These are phyloP conservation scores for Clonostachys rosea DNA, from an alignment of 2,329 filamentous ascomycete species.

Conservation along the genomic window DNA sequence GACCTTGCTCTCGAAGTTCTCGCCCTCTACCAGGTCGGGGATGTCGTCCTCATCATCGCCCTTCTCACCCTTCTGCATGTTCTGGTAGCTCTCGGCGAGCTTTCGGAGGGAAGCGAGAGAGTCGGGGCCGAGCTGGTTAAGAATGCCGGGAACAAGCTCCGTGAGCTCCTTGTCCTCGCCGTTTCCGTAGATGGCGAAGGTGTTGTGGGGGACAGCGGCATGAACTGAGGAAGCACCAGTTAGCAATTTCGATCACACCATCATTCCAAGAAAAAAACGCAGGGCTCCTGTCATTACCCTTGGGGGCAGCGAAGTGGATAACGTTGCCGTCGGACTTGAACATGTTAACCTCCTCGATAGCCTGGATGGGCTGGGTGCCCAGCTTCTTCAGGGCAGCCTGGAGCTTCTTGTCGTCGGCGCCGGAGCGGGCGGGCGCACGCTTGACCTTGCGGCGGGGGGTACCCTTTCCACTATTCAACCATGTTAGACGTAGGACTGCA, in stretches of 20 bases:
- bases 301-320: constrained; percentile 97
- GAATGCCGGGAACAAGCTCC: constrained; percentile 97
- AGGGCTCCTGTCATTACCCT: constrained; percentile 61
- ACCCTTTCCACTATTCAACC: constrained; percentile 74
- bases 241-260: constrained; percentile 1
- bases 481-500: constrained; percentile 15
- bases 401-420: constrained; percentile 99
- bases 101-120: constrained; percentile 96
- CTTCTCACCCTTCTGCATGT: constrained; percentile 91
- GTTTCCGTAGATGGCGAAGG: constrained; percentile 98
- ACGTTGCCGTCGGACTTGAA: constrained; percentile 99
- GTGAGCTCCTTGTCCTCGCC: constrained; percentile 99
- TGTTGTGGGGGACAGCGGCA: constrained; percentile 95
- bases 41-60: constrained; percentile 90
- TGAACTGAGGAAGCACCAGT: constrained; percentile 60
- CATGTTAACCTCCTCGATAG: constrained; percentile 99
- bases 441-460: constrained; percentile 97
- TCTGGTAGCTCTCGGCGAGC: constrained; percentile 99
- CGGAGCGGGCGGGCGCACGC: constrained; percentile 90
- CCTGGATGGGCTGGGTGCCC: constrained; percentile 98
- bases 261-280: too few species aligned
- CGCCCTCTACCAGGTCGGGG: constrained; percentile 90
- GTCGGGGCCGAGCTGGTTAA: constrained; percentile 99
- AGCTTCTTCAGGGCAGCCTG: constrained; percentile 97
- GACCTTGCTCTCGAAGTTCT: constrained; percentile 98